Evolutionary conservation across 345 rosid species (phyloP).

Genomic region (Euclidium syriacum): DNA sequence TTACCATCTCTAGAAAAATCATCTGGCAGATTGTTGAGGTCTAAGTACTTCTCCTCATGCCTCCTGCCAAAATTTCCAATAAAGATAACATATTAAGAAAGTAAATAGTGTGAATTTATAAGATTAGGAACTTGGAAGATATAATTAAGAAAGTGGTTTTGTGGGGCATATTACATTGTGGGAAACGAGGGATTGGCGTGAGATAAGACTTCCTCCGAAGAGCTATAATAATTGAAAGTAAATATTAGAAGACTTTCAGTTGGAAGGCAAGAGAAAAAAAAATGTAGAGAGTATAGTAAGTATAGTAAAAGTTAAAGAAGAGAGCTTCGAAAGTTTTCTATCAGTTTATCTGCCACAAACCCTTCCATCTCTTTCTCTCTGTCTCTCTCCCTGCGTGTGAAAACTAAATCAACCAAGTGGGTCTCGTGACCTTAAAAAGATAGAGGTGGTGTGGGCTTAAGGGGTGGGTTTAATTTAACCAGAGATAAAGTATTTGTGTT

Average conservation of each 20-base stretch:
- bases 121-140: slow-evolving; percentile 18
- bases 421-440: slow-evolving; percentile 79
- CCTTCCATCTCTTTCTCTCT: slow-evolving; percentile 45
- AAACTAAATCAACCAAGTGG: slow-evolving; percentile 47
- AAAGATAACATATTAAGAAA: slow-evolving; percentile 3
- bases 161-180: slow-evolving; percentile 29
- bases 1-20: slow-evolving; percentile 53
- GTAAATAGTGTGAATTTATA: neutral
- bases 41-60: slow-evolving; percentile 67
- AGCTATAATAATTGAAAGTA: slow-evolving; percentile 38
- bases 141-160: slow-evolving; percentile 14
- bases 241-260: slow-evolving; percentile 63
- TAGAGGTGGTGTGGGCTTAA: slow-evolving; percentile 24
- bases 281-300: slow-evolving; percentile 51
- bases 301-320: slow-evolving; percentile 50
- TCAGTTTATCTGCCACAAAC: slow-evolving; percentile 75
- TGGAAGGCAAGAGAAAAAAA: slow-evolving; percentile 51
- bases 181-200: slow-evolving; percentile 39
- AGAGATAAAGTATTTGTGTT: slow-evolving; percentile 25
- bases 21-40: slow-evolving; percentile 97
- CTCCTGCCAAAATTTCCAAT: slow-evolving; percentile 48
- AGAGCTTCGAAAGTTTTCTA: slow-evolving; percentile 76
- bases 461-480: slow-evolving; percentile 25
- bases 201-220: slow-evolving; percentile 37
- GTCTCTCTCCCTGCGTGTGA: slow-evolving; percentile 32